phyloP scores from a whole-genome alignment of 345 rosid species.

The Acer saccharum region DNA sequence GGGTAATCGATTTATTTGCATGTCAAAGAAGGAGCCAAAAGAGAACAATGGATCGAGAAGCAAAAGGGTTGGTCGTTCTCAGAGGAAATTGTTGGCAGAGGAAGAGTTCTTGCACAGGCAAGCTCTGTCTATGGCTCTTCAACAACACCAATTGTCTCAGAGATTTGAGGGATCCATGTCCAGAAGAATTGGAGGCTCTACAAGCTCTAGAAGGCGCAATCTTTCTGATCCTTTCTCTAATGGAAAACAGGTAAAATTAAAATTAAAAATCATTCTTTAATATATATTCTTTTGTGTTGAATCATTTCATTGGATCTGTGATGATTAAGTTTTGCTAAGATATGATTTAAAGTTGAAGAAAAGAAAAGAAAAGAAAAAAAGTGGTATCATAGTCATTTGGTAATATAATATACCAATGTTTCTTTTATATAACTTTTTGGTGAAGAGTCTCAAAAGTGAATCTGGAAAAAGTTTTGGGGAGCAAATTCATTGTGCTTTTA shows the following conservation, averaged over 20 bases:
- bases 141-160: conserved; percentile 87
- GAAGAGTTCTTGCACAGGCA: conserved; percentile 91
- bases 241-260: conserved; percentile 62
- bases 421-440: conserved; percentile 15
- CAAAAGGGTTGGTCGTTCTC: conserved; percentile 78
- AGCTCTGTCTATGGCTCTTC: conserved; percentile 93
- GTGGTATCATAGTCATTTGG: neutral
- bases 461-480: conserved; percentile 13
- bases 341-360: conserved; percentile 8
- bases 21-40: conserved; percentile 67
- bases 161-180: conserved; percentile 99
- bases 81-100: conserved; percentile 78
- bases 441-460: conserved; percentile 28
- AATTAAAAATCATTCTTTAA: neutral
- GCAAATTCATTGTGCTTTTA: conserved; percentile 14
- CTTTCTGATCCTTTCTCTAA: conserved; percentile 72
- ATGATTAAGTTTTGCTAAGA: conserved; percentile 15
- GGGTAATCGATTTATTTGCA: conserved; percentile 82
- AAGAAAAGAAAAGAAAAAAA: neutral
- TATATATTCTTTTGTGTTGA: conserved; percentile 1
- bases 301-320: conserved; percentile 32
- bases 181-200: conserved; percentile 74
- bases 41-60: conserved; percentile 65
- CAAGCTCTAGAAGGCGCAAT: conserved; percentile 67
- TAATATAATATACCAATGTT: neutral